These are phyloP conservation scores for Funneliformis geosporum DNA, from an alignment of 192 early-diverging fungal species.

Conservation along the genomic window DNA sequence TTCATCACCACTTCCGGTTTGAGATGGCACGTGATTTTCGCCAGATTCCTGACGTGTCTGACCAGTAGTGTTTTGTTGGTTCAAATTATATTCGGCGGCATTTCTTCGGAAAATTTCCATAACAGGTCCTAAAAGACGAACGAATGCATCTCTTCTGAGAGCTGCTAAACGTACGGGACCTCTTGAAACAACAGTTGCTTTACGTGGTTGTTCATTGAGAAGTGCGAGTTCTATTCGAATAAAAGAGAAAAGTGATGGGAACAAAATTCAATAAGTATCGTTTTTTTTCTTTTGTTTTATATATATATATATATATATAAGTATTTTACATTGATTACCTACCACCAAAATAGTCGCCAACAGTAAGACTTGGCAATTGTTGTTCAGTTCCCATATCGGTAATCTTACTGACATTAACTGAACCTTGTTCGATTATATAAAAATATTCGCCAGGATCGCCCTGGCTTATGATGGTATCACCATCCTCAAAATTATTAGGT, in stretches of 20 bases:
- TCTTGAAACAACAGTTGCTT: slow-evolving; percentile 61
- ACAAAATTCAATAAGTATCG: background rate
- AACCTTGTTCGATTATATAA: slow-evolving; percentile 69
- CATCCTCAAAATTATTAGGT: slow-evolving; percentile 57
- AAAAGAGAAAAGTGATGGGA: background rate
- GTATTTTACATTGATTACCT: slow-evolving; percentile 5
- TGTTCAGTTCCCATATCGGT: slow-evolving; percentile 57
- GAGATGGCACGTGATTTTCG: background rate
- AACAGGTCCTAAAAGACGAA: slow-evolving; percentile 62
- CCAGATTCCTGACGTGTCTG: background rate
- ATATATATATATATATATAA: background rate
- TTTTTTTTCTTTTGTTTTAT: too few species aligned
- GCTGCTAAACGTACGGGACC: slow-evolving; percentile 64
- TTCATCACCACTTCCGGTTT: background rate
- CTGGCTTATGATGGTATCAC: slow-evolving; percentile 62
- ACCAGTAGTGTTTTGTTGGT: background rate
- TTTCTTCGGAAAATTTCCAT: slow-evolving; percentile 69
- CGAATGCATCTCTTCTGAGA: slow-evolving; percentile 67
- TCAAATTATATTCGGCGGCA: slow-evolving; percentile 52
- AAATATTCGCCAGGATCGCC: slow-evolving; percentile 70
- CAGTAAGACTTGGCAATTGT: slow-evolving; percentile 40
- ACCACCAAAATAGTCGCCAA: slow-evolving; percentile 76
- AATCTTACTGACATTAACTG: slow-evolving; percentile 54
- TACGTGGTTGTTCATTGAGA: slow-evolving; percentile 62
- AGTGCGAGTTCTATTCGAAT: slow-evolving; percentile 60